These are phyloP conservation scores for Plasmodium knowlesi DNA, from an alignment of 169 alveolate genomes.

Conservation along the genomic window DNA sequence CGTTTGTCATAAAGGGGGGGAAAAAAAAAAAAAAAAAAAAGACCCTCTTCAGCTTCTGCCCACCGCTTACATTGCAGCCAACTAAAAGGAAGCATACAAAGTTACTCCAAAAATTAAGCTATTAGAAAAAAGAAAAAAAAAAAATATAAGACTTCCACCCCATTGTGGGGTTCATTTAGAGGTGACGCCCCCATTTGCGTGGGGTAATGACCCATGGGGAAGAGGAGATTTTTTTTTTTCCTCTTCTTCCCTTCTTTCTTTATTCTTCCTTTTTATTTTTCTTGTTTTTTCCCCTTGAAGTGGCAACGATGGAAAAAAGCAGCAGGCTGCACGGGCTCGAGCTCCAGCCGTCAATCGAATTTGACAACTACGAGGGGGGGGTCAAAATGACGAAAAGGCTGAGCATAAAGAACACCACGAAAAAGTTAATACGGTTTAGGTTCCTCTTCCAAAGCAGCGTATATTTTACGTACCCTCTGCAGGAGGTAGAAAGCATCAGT, in stretches of 20 bases:
- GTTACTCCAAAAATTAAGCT: background rate
- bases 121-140: background rate
- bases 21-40: background rate
- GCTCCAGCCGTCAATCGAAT: slow-evolving; percentile 28
- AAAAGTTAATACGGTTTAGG: slow-evolving; percentile 53
- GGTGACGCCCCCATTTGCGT: background rate
- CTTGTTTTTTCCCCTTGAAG: background rate
- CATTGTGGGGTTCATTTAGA: background rate
- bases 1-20: background rate
- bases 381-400: slow-evolving; percentile 50
- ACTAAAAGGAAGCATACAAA: background rate
- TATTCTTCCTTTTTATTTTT: background rate
- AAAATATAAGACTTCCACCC: background rate
- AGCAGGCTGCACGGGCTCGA: slow-evolving; percentile 60
- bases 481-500: slow-evolving; percentile 71
- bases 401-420: slow-evolving; percentile 58
- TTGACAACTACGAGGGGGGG: slow-evolving; percentile 68
- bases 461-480: slow-evolving; percentile 71
- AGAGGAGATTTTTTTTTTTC: background rate
- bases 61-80: background rate
- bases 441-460: slow-evolving; percentile 55
- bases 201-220: background rate
- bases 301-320: slow-evolving; percentile 44
- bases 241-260: background rate
- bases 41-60: background rate